Evolutionary conservation across 2,329 filamentous ascomycete genomes (phyloP), one percentile per base, ranked within the genome.

Genomic region (Chaetomiaceae sp.): DNA sequence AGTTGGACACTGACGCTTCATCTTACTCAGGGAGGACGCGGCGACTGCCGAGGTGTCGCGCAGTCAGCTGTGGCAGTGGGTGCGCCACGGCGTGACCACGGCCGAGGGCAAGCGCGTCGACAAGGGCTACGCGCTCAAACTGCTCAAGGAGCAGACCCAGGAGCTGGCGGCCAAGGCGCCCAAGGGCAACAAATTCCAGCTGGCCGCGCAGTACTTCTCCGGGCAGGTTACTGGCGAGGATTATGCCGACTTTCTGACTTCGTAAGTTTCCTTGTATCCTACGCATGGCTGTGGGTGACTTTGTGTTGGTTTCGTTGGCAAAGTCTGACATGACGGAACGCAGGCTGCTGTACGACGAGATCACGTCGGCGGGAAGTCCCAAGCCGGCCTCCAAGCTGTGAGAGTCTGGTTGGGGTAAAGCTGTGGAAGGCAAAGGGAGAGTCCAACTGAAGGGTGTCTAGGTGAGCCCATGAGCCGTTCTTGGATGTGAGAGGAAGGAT

Each of bases 31-130:
- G 74, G 93, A 98, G 73, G 93, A 97, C 59, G 93, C 93, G 15
- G 93, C 93, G 19, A 98, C 93, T 1, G 93, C 93, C 40, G 93
- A 98, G 68, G 93, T 98, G 5, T 94, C 87, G 47, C 84, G 93
- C 60, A 88, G 81, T 57, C 93, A 98, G 74, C 78, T 98, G 37
- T 95, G 91, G 91, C 93, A 98, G 68, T 98, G 93, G 93, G 81
- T 84, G 54, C 82, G 78, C 61, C 80, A 84, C 64, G 76, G 77
- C 54, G 73, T 91, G 50, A 78, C 76, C 52, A 95, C 90, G 7
- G 78, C 84, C 35, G 88, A 95, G 63, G 91, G 91, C 69, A 90
- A 91, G 77, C 86, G 81, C 61, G 83, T 98, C 57, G 90, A 95
- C 71, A 96, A 96, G 76, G 80, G 81, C 29, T 97, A 95, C 64